These are phyloP conservation scores for Alternaria rosae DNA, from an alignment of 2,329 filamentous ascomycete genomes.

Conservation along the genomic window DNA sequence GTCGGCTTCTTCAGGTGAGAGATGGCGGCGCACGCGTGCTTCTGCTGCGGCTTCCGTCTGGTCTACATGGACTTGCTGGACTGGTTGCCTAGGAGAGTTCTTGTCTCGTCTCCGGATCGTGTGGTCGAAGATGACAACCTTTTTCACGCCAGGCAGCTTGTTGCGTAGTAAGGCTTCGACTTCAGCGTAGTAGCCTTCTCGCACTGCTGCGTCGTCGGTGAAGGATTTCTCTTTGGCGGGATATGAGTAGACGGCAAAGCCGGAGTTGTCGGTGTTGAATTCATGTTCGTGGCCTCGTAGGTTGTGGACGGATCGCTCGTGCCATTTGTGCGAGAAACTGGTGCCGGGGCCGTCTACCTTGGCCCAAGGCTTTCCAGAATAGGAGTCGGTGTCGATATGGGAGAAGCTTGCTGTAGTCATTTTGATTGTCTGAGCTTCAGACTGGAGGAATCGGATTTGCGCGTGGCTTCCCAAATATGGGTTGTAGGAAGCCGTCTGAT, in stretches of 20 bases:
- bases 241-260: slow-evolving; percentile 64
- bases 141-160: slow-evolving; percentile 64
- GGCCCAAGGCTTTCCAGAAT: slow-evolving; percentile 65
- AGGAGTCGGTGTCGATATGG: slow-evolving; percentile 66
- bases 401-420: slow-evolving; percentile 68
- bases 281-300: slow-evolving; percentile 60
- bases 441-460: not conserved
- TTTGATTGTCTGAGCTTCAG: slow-evolving; percentile 29
- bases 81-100: slow-evolving; percentile 67
- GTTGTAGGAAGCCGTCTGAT: not conserved
- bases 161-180: slow-evolving; percentile 65
- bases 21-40: slow-evolving; percentile 67
- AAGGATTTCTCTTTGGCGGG: slow-evolving; percentile 65
- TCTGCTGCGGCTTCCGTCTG: slow-evolving; percentile 71
- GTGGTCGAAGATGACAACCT: slow-evolving; percentile 75
- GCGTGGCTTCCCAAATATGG: not conserved
- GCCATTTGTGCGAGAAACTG: slow-evolving; percentile 60
- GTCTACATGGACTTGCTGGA: slow-evolving; percentile 75
- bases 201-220: slow-evolving; percentile 63
- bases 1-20: slow-evolving; percentile 63
- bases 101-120: slow-evolving; percentile 68
- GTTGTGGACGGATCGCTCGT: slow-evolving; percentile 61
- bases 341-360: slow-evolving; percentile 68
- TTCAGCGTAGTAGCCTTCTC: slow-evolving; percentile 67
- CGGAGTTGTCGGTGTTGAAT: slow-evolving; percentile 65